Evolutionary conservation across 495 filamentous ascomycete genomes (phyloP), one percentile per base, ranked within the genome.

Genomic region (Rhizodiscina lignyota): DNA sequence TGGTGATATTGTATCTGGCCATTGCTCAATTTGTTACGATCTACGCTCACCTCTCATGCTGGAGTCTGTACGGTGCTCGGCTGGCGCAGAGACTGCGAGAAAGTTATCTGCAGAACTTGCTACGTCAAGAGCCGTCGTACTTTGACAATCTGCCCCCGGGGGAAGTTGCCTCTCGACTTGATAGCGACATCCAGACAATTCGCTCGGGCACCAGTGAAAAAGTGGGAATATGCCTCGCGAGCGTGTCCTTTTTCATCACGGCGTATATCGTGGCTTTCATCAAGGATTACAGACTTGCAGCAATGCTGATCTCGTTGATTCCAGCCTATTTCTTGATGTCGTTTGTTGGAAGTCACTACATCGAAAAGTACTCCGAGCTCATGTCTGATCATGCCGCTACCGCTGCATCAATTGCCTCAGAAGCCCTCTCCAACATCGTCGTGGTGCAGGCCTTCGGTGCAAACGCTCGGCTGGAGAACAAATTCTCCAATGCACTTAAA

Each of bases 271-370:
- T 79, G 4, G 70, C 70, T 6, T 78, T 79, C 39, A 64, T 72
- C 46, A 74, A 70, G 47, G 54, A 72, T 32, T 53, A 54, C 26
- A 55, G 50, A 47, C 49, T 67, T 12, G 64, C 66, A 3, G 65
- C 47, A 4, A 69, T 70, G 40, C 50, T 73, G 1, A 47, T 79
- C 22, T 74, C 69, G 0, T 40, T 79, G 38, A 53, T 79, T 18
- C 75, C 76, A 0, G 74, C 70, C 12, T 79, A 75, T 42, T 59
- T 80, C 28, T 21, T 77, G 15, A 78, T 79, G 72, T 63, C 66
- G 0, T 58, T 74, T 26, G 62, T 68, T 28, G 74, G 75, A 18
- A 68, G 72, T 17, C 51, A 65, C 31, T 72, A 64, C 41, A 60
- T 78, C 18, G 60, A 70, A 30, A 75, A 72, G 48, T 77, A 67